phyloP scores from a whole-genome alignment of 371 early-diverging fungal genomes.

The Syncephalastrum racemosum region DNA sequence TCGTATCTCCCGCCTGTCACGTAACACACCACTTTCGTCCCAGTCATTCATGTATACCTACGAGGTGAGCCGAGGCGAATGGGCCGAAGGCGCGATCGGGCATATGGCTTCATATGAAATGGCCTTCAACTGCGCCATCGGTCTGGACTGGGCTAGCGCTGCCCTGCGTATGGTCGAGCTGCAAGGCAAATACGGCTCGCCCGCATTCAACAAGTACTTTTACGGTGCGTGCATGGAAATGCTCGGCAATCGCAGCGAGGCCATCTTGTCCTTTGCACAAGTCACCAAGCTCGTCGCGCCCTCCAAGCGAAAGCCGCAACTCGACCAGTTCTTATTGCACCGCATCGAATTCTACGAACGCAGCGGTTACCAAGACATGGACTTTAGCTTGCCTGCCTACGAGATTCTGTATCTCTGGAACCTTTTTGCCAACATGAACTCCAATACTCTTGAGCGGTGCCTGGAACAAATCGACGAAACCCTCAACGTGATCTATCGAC shows the following conservation, averaged over 20 bases:
- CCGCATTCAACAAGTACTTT: constrained; percentile 48
- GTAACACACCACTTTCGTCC: constrained; percentile 31
- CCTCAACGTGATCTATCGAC: constrained; percentile 38
- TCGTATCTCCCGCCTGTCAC: constrained; percentile 44
- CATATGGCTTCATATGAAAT: constrained; percentile 54
- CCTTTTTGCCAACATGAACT: constrained; percentile 54
- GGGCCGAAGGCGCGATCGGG: constrained; percentile 34
- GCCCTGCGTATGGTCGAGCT: constrained; percentile 30
- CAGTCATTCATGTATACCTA: constrained; percentile 42
- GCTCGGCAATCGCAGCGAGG: constrained; percentile 47
- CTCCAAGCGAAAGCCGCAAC: constrained; percentile 45
- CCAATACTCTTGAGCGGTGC: constrained; percentile 34
- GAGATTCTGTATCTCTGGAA: constrained; percentile 65
- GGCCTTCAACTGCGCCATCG: constrained; percentile 51
- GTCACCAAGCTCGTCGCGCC: constrained; percentile 36
- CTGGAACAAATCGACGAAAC: constrained; percentile 44
- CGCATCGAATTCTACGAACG: constrained; percentile 53
- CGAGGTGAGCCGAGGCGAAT: constrained; percentile 40
- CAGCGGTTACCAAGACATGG: constrained; percentile 59
- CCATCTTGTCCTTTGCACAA: constrained; percentile 49
- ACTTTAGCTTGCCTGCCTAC: constrained; percentile 51
- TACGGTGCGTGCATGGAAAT: constrained; percentile 52
- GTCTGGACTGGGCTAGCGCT: constrained; percentile 52
- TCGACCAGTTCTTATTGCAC: constrained; percentile 55
- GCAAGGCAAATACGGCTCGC: constrained; percentile 44